These are phyloP conservation scores for Penicillium goetzii DNA, from an alignment of 495 filamentous ascomycete species.

Conservation along the genomic window DNA sequence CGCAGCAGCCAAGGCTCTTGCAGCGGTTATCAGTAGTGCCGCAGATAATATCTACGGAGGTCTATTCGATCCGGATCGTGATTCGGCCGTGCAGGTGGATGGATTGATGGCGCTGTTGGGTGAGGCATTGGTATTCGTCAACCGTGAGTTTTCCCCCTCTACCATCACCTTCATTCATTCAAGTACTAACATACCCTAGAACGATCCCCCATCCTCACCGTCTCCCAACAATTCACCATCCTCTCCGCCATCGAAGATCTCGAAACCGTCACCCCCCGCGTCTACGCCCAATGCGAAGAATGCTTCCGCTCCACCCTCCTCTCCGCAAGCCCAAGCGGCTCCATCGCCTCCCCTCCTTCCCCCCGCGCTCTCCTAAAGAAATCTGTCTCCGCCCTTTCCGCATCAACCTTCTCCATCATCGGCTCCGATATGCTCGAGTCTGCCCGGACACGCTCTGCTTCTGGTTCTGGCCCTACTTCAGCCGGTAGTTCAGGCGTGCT, in stretches of 20 bases:
- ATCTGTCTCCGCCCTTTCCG: conserved; percentile 59
- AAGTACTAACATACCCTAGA: conserved; percentile 27
- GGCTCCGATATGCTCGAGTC: conserved; percentile 71
- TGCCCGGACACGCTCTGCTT: conserved; percentile 53
- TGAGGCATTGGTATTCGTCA: conserved; percentile 75
- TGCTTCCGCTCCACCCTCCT: conserved; percentile 62
- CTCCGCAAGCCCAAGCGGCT: conserved; percentile 48
- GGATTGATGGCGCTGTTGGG: conserved; percentile 81
- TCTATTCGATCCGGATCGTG: conserved; percentile 75
- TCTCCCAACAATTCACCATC: conserved; percentile 72
- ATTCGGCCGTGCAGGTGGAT: conserved; percentile 82
- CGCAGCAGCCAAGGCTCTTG: conserved; percentile 70
- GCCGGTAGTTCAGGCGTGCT: conserved; percentile 60
- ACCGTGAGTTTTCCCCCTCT: conserved; percentile 50
- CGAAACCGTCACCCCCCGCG: conserved; percentile 70
- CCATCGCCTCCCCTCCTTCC: conserved; percentile 50
- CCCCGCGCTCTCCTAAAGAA: conserved; percentile 70
- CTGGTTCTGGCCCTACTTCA: conserved; percentile 46
- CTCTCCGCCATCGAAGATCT: conserved; percentile 84
- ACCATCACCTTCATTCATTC: background rate
- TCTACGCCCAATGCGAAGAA: conserved; percentile 70
- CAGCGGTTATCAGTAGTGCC: conserved; percentile 79
- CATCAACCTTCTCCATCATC: conserved; percentile 65
- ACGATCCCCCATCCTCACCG: conserved; percentile 41
- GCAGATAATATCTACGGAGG: conserved; percentile 88